Base-by-base conservation (phyloP, 2,329 filamentous ascomycete species). In the Fulvia fulva region DNA sequence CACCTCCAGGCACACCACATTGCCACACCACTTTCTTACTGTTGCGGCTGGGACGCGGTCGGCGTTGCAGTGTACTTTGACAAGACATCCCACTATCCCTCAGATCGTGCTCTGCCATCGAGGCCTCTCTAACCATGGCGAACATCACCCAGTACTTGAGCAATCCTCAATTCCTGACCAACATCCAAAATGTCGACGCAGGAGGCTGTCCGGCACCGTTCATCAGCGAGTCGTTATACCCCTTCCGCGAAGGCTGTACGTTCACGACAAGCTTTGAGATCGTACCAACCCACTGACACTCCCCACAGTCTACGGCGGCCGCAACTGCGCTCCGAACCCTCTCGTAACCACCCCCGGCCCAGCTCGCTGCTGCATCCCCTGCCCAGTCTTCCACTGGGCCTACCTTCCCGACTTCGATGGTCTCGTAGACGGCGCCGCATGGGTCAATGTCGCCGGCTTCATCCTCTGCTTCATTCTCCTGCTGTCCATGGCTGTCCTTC, bases 381-480 rank as follows among this genome's bases (percentile, higher is more conserved):
- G 91, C 72, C 91, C 91, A 14, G 80, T 90, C 68, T 86, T 87
- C 26, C 83, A 91, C 62, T 96, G 88, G 88, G 74, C 81, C 51
- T 86, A 85, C 67, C 74, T 76, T 37, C 76, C 82, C 65, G 74
- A 82, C 83, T 73, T 65, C 64, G 72, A 70, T n/a, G 70, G 89
- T 61, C 83, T 84, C 12, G 73, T 77, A 43, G 75, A 82, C 83
- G 30, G 86, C 87, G 34, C 87, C 87, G 89, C 90, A 71, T 95
- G 90, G 52, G 78, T 95, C 57, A 87, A 87, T 61, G 83, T 94
- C 16, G 83, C 80, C 11, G 85, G 89, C 57, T 81, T 89, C 52
- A 75, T 87, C 53, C 85, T 88, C 67, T 91, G 87, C 65, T 69
- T 84, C 25, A 91, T 91, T 68, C 77, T 96, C 28, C 77, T 96